These are phyloP conservation scores for Colletotrichum spaethianum DNA, from an alignment of 2,329 filamentous ascomycete genomes.

Conservation along the genomic window DNA sequence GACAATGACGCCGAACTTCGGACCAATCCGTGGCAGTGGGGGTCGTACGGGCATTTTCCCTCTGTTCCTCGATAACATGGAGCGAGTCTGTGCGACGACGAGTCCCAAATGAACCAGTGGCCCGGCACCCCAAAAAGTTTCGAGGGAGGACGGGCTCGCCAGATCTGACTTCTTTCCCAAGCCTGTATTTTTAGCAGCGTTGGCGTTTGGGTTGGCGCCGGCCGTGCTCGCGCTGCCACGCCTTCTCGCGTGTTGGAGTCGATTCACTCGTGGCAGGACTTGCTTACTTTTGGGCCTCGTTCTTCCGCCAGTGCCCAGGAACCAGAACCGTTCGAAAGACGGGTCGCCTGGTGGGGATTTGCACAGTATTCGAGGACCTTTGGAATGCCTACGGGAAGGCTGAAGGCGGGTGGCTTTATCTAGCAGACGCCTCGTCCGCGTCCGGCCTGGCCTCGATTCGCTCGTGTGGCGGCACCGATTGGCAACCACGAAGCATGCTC, in stretches of 20 bases:
- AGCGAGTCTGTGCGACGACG: constrained; percentile 33
- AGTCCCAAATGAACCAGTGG: constrained; percentile 1
- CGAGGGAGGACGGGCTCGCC: background rate
- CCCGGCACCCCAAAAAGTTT: background rate
- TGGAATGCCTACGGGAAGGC: background rate
- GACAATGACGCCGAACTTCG: constrained; percentile 31
- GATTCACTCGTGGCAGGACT: background rate
- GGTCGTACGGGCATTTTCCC: constrained; percentile 22
- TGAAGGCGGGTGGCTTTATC: constrained; percentile 13
- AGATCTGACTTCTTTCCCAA: background rate
- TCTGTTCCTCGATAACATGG: background rate
- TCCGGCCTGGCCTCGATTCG: constrained; percentile 10
- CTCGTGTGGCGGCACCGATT: background rate
- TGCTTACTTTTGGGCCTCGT: too few species aligned
- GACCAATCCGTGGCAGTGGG: constrained; percentile 35
- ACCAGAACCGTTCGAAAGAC: background rate
- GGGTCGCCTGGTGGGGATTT: background rate
- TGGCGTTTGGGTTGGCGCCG: background rate
- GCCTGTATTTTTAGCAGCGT: constrained; percentile 8
- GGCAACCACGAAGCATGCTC: background rate
- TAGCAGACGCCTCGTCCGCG: constrained; percentile 24
- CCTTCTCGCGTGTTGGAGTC: background rate
- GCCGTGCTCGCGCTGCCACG: constrained; percentile 22
- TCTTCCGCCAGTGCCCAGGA: background rate
- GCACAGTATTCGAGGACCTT: background rate